These are phyloP conservation scores for Lactarius quietus DNA, from an alignment of 768 basidiomycete species.

Conservation along the genomic window DNA sequence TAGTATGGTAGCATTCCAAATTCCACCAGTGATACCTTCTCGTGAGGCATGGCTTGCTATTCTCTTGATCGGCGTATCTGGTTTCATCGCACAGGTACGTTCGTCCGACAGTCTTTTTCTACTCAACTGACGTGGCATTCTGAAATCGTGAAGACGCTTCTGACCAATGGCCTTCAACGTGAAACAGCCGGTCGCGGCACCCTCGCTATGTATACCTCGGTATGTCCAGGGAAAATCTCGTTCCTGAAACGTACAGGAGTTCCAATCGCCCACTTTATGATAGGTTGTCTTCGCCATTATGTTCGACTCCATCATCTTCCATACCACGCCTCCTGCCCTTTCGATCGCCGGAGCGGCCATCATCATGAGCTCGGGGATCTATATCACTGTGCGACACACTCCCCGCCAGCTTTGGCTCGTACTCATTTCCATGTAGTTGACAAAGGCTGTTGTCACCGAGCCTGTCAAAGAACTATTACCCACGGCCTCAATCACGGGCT, in stretches of 20 bases:
- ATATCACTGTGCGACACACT: conserved; percentile 53
- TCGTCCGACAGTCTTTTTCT: background rate
- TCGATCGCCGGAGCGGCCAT: conserved; percentile 61
- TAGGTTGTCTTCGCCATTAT: conserved; percentile 67
- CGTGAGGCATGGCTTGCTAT: conserved; percentile 44
- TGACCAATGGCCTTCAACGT: conserved; percentile 60
- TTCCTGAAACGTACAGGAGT: background rate
- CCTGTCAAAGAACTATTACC: background rate
- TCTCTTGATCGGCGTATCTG: conserved; percentile 49
- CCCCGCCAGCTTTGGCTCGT: background rate
- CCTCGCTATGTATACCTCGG: conserved; percentile 58
- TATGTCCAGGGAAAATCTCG: conserved; percentile 27
- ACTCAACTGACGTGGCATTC: background rate
- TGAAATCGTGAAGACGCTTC: conserved; percentile 38
- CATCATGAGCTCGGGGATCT: conserved; percentile 61
- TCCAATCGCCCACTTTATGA: background rate
- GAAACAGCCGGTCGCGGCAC: conserved; percentile 64
- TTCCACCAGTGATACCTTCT: conserved; percentile 46
- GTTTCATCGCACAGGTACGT: conserved; percentile 47
- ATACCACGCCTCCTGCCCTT: conserved; percentile 51
- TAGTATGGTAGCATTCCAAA: conserved; percentile 44
- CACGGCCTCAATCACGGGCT: background rate
- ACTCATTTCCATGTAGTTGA: background rate
- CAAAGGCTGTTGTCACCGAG: background rate
- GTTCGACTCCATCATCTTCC: conserved; percentile 64